Evolutionary conservation across 2,329 filamentous ascomycete genomes (phyloP).

Genomic region (Anthostomella pinea): DNA sequence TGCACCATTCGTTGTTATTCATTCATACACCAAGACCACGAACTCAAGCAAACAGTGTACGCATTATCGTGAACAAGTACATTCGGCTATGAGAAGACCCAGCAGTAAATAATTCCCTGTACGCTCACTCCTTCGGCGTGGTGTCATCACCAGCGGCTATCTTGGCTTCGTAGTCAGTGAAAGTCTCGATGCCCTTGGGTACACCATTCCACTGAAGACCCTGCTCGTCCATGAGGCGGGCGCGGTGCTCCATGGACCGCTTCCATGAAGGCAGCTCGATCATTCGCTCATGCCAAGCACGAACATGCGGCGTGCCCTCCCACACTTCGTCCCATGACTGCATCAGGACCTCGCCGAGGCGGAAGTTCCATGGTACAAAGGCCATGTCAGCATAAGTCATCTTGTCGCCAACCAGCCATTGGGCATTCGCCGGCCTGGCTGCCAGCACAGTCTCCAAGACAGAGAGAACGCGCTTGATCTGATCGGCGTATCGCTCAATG

Average conservation of each 20-base stretch:
- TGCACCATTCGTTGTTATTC: too few relatives aligned
- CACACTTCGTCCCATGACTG: constrained; percentile 23
- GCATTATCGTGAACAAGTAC: too few relatives aligned
- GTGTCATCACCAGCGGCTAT: constrained; percentile 3
- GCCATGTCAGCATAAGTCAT: constrained; percentile 17
- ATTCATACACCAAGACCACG: too few relatives aligned
- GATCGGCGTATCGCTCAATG: constrained; percentile 43
- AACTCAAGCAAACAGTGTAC: too few relatives aligned
- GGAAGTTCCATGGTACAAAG: constrained; percentile 22
- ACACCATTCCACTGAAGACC: constrained; percentile 11
- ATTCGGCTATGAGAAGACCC: too few relatives aligned
- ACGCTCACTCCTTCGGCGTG: background rate
- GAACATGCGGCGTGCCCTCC: constrained; percentile 24
- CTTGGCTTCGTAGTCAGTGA: constrained; percentile 6
- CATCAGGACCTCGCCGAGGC: constrained; percentile 18
- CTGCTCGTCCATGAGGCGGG: constrained; percentile 28
- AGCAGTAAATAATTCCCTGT: too few relatives aligned
- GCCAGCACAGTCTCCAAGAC: constrained; percentile 42
- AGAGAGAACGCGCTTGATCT: constrained; percentile 43
- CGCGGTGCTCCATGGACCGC: constrained; percentile 30
- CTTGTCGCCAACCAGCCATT: constrained; percentile 18
- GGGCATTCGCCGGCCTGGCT: constrained; percentile 4
- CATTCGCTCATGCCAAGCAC: constrained; percentile 38
- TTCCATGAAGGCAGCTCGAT: constrained; percentile 31
- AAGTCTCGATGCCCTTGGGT: constrained; percentile 5